Base-by-base conservation (phyloP, 2,329 filamentous ascomycete genomes). In the Colletotrichum ledebouriae region DNA sequence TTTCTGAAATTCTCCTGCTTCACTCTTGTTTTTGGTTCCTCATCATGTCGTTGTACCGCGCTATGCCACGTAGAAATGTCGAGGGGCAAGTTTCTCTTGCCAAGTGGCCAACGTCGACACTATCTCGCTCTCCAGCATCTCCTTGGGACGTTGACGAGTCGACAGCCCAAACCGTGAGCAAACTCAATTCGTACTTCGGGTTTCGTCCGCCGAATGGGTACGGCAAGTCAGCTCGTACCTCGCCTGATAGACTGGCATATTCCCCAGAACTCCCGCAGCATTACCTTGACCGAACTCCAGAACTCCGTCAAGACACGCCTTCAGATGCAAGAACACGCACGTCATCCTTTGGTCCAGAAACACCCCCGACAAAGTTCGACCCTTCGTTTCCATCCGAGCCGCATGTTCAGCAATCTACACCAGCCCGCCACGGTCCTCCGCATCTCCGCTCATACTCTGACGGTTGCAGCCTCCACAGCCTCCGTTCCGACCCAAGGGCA, bases 21-120 rank as follows among this genome's bases (percentile, higher is more conserved):
- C 34, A 37, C 46, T 55, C 42, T 57, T 65, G 41, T 37, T 65
- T 65, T 64, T 44, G 58, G 59, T 44, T 34, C 17, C 56, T 60
- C 61, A 56, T 17, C 42, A 65, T 63, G 64, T 55, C 60, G 17
- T 59, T 68, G 61, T 66, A 50, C 37, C 55, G 46, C 50, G 55
- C 61, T 33, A 68, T 68, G 55, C 55, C 61, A 34, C 66, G 66
- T 29, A 68, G 55, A 56, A 65, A 59, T 17, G 25, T 55, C 22
- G 66, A 68, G 22, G 61, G 61, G 37, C 61, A 63, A 29, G 66
- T 68, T 33, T 60, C 62, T 49, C 62, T 65, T 42, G 66, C 66
- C 42, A 68, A 60, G 12, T 68, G 66, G 66, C 66, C 66, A 13
- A 49, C 66, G n/a, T 34, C 50, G 20, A 56, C 46, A 13, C 20